A percentile compares a stretch with the other conserved stretches of the same genome.
Evolutionary conservation across 176 grass and related monocot species (phyloP).

Genomic region (Stipa capillata): DNA sequence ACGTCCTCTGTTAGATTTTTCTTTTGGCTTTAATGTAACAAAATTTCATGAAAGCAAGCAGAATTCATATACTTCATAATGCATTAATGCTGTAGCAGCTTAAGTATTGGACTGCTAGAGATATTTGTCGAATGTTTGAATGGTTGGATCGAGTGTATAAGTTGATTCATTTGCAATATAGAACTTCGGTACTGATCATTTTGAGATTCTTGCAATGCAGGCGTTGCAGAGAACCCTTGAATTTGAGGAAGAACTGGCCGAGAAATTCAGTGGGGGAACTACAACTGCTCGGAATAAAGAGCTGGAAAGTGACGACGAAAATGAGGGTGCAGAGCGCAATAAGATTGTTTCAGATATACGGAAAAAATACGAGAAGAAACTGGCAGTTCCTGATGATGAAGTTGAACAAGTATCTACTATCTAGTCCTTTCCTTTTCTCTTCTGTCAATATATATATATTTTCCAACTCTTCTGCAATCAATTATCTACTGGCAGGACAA

Average conservation of each 20-base stretch:
- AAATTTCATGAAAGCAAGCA: neutral
- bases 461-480: constrained; percentile 20
- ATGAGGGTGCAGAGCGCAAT: constrained; percentile 47
- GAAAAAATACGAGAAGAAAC: constrained; percentile 95
- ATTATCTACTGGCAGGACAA: constrained; percentile 58
- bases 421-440: neutral
- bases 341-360: constrained; percentile 94
- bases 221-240: constrained; percentile 92
- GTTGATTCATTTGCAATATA: constrained; percentile 7
- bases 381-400: constrained; percentile 41
- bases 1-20: neutral
- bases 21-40: neutral
- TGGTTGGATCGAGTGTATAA: neutral
- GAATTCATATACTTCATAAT: neutral
- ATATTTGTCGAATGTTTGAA: neutral
- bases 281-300: constrained; percentile 52
- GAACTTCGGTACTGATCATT: neutral
- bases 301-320: constrained; percentile 63
- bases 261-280: constrained; percentile 92
- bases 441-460: neutral
- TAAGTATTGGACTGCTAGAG: neutral
- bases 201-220: constrained; percentile 32
- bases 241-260: constrained; percentile 98
- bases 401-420: constrained; percentile 40
- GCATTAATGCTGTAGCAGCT: neutral